Evolutionary conservation across 768 basidiomycete species (phyloP).

Genomic region (Asterophora lycoperdoides): DNA sequence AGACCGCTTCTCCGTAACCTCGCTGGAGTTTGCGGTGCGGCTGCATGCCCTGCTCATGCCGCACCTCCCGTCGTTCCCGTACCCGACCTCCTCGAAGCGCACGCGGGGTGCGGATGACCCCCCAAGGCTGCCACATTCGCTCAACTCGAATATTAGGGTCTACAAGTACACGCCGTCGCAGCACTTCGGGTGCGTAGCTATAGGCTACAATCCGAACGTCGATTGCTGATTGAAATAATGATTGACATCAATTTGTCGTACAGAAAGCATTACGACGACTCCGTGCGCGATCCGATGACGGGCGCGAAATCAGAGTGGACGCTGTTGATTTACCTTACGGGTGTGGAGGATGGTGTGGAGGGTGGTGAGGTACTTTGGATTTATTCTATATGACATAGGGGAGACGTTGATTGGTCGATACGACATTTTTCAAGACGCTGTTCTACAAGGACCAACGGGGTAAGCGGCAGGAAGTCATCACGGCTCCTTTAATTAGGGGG

Average conservation of each 20-base stretch:
- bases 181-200: constrained; percentile 51
- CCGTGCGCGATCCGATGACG: constrained; percentile 53
- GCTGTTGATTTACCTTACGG: constrained; percentile 67
- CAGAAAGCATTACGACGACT: constrained; percentile 71
- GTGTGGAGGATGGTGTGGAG: constrained; percentile 65
- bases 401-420: background rate
- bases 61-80: constrained; percentile 54
- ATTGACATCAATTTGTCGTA: background rate
- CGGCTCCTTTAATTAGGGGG: constrained; percentile 53
- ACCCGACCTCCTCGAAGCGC: constrained; percentile 36
- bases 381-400: background rate
- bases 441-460: constrained; percentile 61
- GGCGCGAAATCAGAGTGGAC: constrained; percentile 76
- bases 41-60: constrained; percentile 48
- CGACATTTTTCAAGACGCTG: constrained; percentile 49
- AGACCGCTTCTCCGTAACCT: constrained; percentile 64
- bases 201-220: too few relatives aligned
- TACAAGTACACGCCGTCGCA: constrained; percentile 64
- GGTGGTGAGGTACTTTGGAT: constrained; percentile 53
- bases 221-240: background rate
- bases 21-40: constrained; percentile 51
- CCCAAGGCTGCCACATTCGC: constrained; percentile 45
- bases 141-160: constrained; percentile 72
- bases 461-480: constrained; percentile 44
- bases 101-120: constrained; percentile 4